These are phyloP conservation scores for Halophytophthora polymorphica DNA, from an alignment of 352 stramenopile genomes.

Conservation along the genomic window DNA sequence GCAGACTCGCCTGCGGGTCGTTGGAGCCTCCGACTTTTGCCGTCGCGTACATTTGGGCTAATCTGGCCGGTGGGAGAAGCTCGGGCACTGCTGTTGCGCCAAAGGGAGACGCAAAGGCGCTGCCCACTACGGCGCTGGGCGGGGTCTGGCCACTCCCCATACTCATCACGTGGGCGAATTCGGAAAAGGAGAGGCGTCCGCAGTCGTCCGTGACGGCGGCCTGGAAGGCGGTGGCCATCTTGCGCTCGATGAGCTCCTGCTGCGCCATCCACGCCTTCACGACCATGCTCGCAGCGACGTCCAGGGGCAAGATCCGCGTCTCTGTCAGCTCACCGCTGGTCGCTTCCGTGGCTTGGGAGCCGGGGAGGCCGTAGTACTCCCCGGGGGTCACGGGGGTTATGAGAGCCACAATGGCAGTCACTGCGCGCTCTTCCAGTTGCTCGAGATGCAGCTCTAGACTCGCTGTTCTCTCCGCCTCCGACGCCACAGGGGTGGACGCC, in stretches of 20 bases:
- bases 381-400: slow-evolving; percentile 25
- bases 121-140: neutral
- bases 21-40: neutral
- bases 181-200: slow-evolving; percentile 28
- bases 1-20: neutral
- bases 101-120: neutral
- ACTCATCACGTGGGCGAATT: slow-evolving; percentile 38
- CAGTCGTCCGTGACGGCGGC: slow-evolving; percentile 9
- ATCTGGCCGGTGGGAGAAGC: slow-evolving; percentile 3
- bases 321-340: slow-evolving; percentile 34
- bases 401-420: slow-evolving; percentile 23
- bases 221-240: slow-evolving; percentile 25
- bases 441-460: slow-evolving; percentile 18
- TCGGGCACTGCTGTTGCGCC: neutral
- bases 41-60: slow-evolving; percentile 31
- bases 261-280: slow-evolving; percentile 31
- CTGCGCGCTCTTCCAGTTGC: slow-evolving; percentile 20
- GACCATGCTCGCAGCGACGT: slow-evolving; percentile 29
- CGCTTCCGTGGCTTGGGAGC: neutral
- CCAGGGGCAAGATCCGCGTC: slow-evolving; percentile 25
- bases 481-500: slow-evolving; percentile 9
- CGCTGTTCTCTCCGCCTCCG: neutral
- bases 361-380: slow-evolving; percentile 12
- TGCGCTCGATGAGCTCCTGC: slow-evolving; percentile 18
- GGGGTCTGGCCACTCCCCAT: slow-evolving; percentile 4